Evolutionary conservation across 2,329 filamentous ascomycete species (phyloP).

Genomic region (Myriosclerotinia curreyana): DNA sequence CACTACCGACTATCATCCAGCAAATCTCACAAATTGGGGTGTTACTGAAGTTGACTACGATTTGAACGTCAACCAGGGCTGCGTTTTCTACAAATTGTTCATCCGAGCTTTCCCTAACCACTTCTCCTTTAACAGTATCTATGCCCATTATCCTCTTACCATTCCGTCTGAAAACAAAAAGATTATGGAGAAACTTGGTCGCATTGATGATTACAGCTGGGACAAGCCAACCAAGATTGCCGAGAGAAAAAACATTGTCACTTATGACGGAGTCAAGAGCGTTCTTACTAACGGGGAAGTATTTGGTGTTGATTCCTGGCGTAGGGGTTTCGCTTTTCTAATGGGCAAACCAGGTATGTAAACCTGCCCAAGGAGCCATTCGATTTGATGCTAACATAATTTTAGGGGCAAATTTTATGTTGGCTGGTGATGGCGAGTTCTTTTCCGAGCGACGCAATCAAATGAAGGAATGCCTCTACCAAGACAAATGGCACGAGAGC

Average conservation of each 20-base stretch:
- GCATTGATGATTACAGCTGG: slow-evolving; percentile 27
- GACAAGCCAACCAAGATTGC: slow-evolving; percentile 27
- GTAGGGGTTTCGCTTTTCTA: slow-evolving; percentile 19
- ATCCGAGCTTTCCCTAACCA: slow-evolving; percentile 73
- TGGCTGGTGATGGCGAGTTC: slow-evolving; percentile 50
- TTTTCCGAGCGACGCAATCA: slow-evolving; percentile 51
- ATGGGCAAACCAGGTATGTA: slow-evolving; percentile 24
- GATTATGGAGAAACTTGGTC: slow-evolving; percentile 62
- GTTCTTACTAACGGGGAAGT: slow-evolving; percentile 35
- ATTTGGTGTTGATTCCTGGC: slow-evolving; percentile 37
- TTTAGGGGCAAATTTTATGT: slow-evolving; percentile 50
- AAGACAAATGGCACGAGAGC: slow-evolving; percentile 57
- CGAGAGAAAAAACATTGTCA: slow-evolving; percentile 20
- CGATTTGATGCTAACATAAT: background rate
- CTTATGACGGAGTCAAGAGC: slow-evolving; percentile 31
- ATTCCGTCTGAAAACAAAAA: slow-evolving; percentile 68
- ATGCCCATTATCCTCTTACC: slow-evolving; percentile 61
- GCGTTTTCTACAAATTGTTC: slow-evolving; percentile 80
- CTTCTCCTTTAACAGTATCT: slow-evolving; percentile 77
- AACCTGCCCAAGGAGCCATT: background rate
- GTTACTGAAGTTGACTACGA: slow-evolving; percentile 72
- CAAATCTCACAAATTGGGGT: slow-evolving; percentile 77
- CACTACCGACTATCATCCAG: slow-evolving; percentile 49
- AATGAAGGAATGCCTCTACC: slow-evolving; percentile 56
- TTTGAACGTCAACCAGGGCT: slow-evolving; percentile 54